Evolutionary conservation across 192 early-diverging fungal genomes (phyloP), one percentile per base, ranked within the genome.

Genomic region (Coemansia sp.): DNA sequence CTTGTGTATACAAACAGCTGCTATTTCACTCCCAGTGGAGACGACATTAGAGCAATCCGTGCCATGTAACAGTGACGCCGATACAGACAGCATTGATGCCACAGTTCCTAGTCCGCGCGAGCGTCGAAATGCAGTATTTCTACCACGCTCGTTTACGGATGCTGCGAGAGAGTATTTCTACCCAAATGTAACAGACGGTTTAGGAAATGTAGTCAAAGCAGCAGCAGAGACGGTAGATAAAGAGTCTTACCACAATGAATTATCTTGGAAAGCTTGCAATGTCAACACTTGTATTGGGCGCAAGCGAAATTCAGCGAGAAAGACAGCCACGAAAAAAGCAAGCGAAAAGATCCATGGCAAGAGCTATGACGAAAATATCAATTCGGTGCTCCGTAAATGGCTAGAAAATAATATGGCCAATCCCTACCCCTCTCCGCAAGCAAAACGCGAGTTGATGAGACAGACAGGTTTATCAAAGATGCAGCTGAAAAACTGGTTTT

Each of bases 401-500:
- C 52, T 73, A 0, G 19, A 59, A 10, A 50, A 55, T 5, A 39
- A 74, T 62, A 36, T 21, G 10, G 31, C 29, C 11, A 53, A 82
- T 24, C 74, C 74, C 17, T 82, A 76, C 24, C 71, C 80, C 20
- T 60, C 74, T 3, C 25, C 58, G 8, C 36, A 42, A 25, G 74
- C 69, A 25, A 82, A 76, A 56, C 54, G 59, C n/a, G 30, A 24
- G 39, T 61, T 76, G 30, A 76, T 82, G 71, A 21, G 31, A 8
- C 27, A 66, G 27, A 76, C 80, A 1, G 75, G 72, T 6, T 62
- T 82, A 19, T 54, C 67, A 4, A 72, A 74, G 24, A 82, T 76
- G 74, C 80, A 82, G 63, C 68, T 82, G 6, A 82, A 82, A 30
- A 82, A 82, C 36, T 82, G 74, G 74, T 64, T 82, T 42, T 76